Evolutionary conservation across 2,329 filamentous ascomycete species (phyloP).

Genomic region (Ophioceras dolichostomum): DNA sequence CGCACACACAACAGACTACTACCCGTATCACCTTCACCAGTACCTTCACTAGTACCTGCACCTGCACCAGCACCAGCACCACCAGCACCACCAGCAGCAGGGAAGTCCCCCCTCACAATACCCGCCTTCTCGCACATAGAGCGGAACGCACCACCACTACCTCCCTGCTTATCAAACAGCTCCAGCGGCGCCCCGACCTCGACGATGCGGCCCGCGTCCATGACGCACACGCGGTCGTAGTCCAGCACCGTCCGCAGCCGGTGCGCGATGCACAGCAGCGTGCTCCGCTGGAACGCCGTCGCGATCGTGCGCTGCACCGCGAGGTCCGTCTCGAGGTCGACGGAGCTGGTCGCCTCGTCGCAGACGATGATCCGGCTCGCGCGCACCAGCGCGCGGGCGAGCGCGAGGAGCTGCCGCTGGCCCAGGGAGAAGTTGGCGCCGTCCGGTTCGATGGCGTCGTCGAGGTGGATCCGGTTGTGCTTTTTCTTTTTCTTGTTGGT

Average conservation of each 20-base stretch:
- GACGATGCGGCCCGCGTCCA: conserved; percentile 57
- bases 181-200: conserved; percentile 51
- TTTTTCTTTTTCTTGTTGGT: neutral
- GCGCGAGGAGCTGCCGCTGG: conserved; percentile 33
- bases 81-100: too few species aligned
- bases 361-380: conserved; percentile 45
- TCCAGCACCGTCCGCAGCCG: neutral
- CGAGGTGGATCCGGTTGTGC: conserved; percentile 18
- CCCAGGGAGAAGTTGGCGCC: conserved; percentile 65
- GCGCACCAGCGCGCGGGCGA: conserved; percentile 44
- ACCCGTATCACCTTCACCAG: too few species aligned
- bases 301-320: conserved; percentile 56
- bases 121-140: conserved; percentile 40
- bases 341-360: conserved; percentile 24
- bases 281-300: conserved; percentile 53
- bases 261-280: conserved; percentile 45
- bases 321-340: conserved; percentile 62
- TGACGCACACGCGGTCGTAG: conserved; percentile 41
- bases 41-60: too few species aligned
- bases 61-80: too few species aligned
- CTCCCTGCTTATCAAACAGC: conserved; percentile 44
- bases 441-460: conserved; percentile 47
- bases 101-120: conserved; percentile 1
- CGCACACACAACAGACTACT: too few species aligned
- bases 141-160: conserved; percentile 42